These are phyloP conservation scores for Ligustrum vulgare DNA, from an alignment of 257 asterid genomes.

Conservation along the genomic window DNA sequence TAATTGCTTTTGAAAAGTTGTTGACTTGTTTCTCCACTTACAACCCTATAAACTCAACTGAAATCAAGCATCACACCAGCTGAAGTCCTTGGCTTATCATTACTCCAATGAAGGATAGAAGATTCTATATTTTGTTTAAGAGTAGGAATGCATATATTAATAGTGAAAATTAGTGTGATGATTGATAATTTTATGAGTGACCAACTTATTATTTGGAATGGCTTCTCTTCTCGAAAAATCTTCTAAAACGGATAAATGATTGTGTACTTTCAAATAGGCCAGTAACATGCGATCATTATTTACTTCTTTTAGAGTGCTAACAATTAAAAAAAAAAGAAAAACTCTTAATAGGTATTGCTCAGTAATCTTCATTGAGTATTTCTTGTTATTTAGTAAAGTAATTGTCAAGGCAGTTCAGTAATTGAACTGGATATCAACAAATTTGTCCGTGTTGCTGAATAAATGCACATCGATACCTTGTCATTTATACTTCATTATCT, in stretches of 20 bases:
- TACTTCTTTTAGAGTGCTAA: neutral
- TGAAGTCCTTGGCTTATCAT: neutral
- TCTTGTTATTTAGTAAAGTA: neutral
- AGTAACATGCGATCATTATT: neutral
- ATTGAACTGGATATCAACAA: neutral
- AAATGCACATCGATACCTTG: neutral
- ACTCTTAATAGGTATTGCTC: neutral
- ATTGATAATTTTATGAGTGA: neutral
- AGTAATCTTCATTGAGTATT: neutral
- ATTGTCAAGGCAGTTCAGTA: neutral
- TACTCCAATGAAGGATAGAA: neutral
- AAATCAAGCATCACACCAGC: neutral
- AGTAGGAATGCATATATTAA: neutral
- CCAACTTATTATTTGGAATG: neutral
- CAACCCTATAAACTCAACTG: neutral
- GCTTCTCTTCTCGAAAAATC: neutral
- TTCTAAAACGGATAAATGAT: neutral
- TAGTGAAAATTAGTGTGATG: neutral
- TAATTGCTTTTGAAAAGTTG: neutral
- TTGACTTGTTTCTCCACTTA: neutral
- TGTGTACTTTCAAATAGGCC: neutral
- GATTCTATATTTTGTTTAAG: neutral
- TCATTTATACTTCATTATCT: neutral
- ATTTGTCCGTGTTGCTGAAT: neutral
- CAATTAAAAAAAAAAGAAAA: neutral